phyloP scores from a whole-genome alignment of 2,329 filamentous ascomycete species.

The Cladophialophora chaetospira region DNA sequence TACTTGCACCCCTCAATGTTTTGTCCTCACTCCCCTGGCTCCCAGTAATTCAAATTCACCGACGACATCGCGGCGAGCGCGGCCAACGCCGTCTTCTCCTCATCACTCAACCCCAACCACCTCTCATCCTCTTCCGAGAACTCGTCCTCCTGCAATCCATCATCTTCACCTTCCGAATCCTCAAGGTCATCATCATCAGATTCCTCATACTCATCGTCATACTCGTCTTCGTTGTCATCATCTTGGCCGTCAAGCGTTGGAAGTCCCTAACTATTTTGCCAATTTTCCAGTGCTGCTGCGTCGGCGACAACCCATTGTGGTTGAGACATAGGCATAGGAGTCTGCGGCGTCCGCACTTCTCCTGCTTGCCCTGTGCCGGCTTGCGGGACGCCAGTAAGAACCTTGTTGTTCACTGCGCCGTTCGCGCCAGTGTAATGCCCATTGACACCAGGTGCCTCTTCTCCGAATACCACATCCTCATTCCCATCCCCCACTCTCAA shows the following conservation, averaged over 20 bases:
- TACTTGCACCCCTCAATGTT: neutral
- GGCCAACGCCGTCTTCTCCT: neutral
- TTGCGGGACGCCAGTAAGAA: neutral
- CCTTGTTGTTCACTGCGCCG: constrained; percentile 4
- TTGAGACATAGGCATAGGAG: constrained; percentile 15
- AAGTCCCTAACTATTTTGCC: constrained; percentile 29
- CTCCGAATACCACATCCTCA: constrained; percentile 32
- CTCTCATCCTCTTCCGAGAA: neutral
- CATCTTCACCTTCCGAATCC: neutral
- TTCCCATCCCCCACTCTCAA: constrained; percentile 29
- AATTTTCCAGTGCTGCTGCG: constrained; percentile 24
- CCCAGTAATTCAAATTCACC: constrained; percentile 2
- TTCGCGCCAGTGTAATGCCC: constrained; percentile 16
- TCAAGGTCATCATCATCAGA: neutral
- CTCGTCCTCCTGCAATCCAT: neutral
- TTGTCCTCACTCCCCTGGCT: neutral
- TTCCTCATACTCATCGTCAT: neutral
- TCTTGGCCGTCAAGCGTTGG: neutral
- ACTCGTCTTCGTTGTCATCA: neutral
- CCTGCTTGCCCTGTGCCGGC: neutral
- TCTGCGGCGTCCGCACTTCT: constrained; percentile 4
- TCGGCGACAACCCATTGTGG: constrained; percentile 27
- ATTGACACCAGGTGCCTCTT: constrained; percentile 29
- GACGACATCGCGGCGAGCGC: too few species aligned
- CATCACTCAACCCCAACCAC: neutral